Percentiles rank a stretch among this genome's conserved stretches.
phyloP scores from a whole-genome alignment of 2,329 filamentous ascomycete genomes.

The Chrysoporthe deuterocubensis region DNA sequence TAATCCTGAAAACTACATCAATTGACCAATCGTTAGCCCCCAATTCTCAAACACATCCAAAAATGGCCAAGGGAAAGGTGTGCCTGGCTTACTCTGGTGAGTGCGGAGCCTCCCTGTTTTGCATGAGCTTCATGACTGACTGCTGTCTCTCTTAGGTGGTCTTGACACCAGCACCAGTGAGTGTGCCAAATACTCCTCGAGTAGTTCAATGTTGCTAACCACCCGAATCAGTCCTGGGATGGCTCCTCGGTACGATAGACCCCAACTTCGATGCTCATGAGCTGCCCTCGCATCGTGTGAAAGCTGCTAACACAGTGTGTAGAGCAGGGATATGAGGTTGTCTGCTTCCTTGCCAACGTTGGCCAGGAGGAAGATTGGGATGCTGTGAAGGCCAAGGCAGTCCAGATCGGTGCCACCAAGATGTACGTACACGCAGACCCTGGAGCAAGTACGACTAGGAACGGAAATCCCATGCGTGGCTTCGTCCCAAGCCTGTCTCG shows the following conservation, averaged over 20 bases:
- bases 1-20: constrained; percentile 9
- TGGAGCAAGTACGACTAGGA: constrained; percentile 28
- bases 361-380: constrained; percentile 79
- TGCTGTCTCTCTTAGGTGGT: constrained; percentile 20
- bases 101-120: not conserved
- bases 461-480: constrained; percentile 41
- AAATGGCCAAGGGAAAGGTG: constrained; percentile 29
- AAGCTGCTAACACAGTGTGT: constrained; percentile 1
- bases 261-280: not conserved
- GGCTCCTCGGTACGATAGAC: constrained; percentile 24
- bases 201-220: constrained; percentile 11
- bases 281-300: not conserved
- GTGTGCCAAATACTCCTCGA: constrained; percentile 1
- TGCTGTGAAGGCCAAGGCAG: constrained; percentile 72
- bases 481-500: constrained; percentile 34
- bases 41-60: constrained; percentile 8
- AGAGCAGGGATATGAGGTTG: constrained; percentile 63
- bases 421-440: constrained; percentile 19
- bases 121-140: constrained; percentile 11
- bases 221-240: constrained; percentile 24
- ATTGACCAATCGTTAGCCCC: constrained; percentile 23
- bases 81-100: constrained; percentile 30
- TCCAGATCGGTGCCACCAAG: constrained; percentile 43
- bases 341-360: constrained; percentile 69
- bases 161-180: constrained; percentile 31